phyloP scores from a whole-genome alignment of 177 flowering plant genomes.

The Vitis hybrid region DNA sequence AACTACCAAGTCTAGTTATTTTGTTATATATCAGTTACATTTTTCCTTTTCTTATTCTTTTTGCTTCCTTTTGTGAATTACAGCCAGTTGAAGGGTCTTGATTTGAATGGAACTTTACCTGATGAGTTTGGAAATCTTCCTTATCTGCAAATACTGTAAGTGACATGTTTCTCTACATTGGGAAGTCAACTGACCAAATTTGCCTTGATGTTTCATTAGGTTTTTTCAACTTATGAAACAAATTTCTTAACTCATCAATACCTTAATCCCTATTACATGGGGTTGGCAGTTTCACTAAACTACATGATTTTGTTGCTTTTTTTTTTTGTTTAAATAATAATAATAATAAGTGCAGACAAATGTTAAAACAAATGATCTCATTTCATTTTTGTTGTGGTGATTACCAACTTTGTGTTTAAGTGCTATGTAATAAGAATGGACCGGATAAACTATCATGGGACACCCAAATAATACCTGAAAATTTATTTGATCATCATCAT shows the following conservation, averaged over 20 bases:
- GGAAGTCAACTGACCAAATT: too few species aligned
- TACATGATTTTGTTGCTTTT: too few species aligned
- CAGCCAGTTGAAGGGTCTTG: slow-evolving; percentile 58
- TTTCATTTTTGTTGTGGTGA: too few species aligned
- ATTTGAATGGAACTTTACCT: slow-evolving; percentile 51
- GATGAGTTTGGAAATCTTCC: slow-evolving; percentile 52
- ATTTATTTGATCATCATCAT: too few species aligned
- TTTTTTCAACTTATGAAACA: not conserved
- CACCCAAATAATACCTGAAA: too few species aligned
- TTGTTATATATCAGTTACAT: not conserved
- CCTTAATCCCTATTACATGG: not conserved
- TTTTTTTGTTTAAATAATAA: too few species aligned
- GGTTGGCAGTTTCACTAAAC: too few species aligned
- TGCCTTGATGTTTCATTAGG: not conserved
- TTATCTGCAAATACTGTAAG: slow-evolving; percentile 56
- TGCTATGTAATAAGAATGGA: too few species aligned
- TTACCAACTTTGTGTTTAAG: too few species aligned
- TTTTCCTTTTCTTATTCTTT: not conserved
- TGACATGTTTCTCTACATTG: not conserved
- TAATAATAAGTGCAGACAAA: too few species aligned
- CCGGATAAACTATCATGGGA: too few species aligned
- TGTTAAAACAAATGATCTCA: too few species aligned
- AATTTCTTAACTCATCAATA: not conserved
- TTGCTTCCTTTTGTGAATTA: slow-evolving; percentile 1
- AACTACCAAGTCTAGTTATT: not conserved